A percentile compares a stretch with the other conserved stretches of the same genome.
phyloP scores from a whole-genome alignment of 768 basidiomycete species.

The Tylopilus rubrobrunneus region DNA sequence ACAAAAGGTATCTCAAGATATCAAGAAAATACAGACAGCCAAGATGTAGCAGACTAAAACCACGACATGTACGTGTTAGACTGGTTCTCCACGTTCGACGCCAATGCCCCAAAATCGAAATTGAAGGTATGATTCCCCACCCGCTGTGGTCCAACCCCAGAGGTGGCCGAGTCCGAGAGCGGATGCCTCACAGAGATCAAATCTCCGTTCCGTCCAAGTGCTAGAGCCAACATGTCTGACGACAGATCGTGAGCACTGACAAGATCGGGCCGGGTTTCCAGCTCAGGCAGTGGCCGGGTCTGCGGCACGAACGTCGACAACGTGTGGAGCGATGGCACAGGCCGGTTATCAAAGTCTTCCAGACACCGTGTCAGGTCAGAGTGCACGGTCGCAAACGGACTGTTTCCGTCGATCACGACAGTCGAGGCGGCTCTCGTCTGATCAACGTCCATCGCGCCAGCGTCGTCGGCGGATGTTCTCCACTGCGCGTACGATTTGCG shows the following conservation, averaged over 20 bases:
- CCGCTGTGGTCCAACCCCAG: conserved; percentile 31
- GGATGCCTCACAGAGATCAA: conserved; percentile 17
- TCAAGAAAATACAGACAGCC: conserved; percentile 14
- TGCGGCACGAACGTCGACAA: conserved; percentile 25
- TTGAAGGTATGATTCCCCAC: conserved; percentile 55
- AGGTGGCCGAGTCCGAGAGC: conserved; percentile 15
- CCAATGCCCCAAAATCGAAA: conserved; percentile 60
- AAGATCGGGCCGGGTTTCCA: conserved; percentile 18
- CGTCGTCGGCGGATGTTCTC: conserved; percentile 23
- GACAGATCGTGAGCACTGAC: conserved; percentile 26
- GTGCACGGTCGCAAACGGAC: conserved; percentile 24
- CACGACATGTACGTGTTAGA: conserved; percentile 61
- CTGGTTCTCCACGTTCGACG: conserved; percentile 51
- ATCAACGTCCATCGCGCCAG: conserved; percentile 27
- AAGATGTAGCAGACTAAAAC: conserved; percentile 41
- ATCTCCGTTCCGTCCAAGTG: conserved; percentile 28
- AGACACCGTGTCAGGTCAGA: conserved; percentile 24
- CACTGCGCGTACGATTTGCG: conserved; percentile 43
- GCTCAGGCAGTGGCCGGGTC: conserved; percentile 11
- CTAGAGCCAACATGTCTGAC: conserved; percentile 31
- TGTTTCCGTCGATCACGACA: neutral
- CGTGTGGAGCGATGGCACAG: conserved; percentile 18
- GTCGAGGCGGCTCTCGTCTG: conserved; percentile 1
- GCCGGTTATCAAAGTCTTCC: conserved; percentile 19
- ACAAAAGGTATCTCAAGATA: conserved; percentile 9